Evolutionary conservation across 495 filamentous ascomycete species (phyloP).

Genomic region (Halenospora varia): DNA sequence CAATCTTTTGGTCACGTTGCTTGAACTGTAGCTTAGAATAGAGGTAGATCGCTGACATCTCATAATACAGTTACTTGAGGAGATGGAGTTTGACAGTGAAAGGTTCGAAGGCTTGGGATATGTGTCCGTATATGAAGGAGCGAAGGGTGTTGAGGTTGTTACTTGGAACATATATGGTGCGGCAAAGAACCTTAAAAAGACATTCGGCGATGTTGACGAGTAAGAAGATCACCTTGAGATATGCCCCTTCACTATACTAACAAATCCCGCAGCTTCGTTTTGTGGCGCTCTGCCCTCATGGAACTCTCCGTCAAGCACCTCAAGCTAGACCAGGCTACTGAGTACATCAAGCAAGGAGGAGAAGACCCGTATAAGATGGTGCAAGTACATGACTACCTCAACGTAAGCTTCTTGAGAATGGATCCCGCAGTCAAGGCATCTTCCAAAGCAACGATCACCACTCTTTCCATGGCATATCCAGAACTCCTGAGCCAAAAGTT

Average conservation of each 20-base stretch:
- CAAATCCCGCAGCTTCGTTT: constrained; percentile 58
- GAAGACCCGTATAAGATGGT: constrained; percentile 81
- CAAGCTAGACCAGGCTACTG: constrained; percentile 57
- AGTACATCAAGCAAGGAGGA: constrained; percentile 67
- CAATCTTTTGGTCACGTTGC: too few species aligned
- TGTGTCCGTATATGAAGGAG: constrained; percentile 47
- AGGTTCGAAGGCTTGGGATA: constrained; percentile 58
- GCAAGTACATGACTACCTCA: constrained; percentile 88
- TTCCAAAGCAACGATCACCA: constrained; percentile 71
- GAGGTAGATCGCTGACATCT: too few species aligned
- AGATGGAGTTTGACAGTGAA: constrained; percentile 28
- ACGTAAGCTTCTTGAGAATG: constrained; percentile 73
- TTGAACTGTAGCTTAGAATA: too few species aligned
- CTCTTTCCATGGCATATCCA: constrained; percentile 76
- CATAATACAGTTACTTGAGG: constrained; percentile 27
- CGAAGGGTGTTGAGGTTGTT: constrained; percentile 44
- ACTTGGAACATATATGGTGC: constrained; percentile 89
- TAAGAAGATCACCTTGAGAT: constrained; percentile 36
- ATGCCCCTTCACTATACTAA: constrained; percentile 11
- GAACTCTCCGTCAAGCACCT: constrained; percentile 72
- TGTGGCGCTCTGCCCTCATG: constrained; percentile 85
- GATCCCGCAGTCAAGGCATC: constrained; percentile 65
- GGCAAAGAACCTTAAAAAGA: constrained; percentile 64
- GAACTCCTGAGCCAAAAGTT: constrained; percentile 86
- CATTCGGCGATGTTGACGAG: constrained; percentile 76